Evolutionary conservation across 495 filamentous ascomycete genomes (phyloP).

Genomic region (Penicillium parvum): DNA sequence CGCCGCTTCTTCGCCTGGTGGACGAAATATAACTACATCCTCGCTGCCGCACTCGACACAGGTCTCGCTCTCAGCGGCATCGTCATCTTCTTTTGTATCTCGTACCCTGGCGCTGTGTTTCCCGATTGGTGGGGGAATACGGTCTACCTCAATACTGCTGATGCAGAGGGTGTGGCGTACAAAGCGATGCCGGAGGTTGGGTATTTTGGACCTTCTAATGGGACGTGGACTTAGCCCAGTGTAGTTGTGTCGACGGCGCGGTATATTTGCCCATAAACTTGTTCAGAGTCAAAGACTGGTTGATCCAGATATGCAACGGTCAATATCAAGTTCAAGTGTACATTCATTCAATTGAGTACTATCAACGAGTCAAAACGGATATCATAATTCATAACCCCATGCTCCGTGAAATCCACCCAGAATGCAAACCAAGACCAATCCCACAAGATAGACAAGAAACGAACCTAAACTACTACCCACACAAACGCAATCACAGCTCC

Average conservation of each 20-base stretch:
- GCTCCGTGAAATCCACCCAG: conserved; percentile 25
- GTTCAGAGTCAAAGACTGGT: not conserved
- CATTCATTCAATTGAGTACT: conserved; percentile 14
- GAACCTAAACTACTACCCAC: conserved; percentile 6
- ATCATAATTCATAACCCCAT: conserved; percentile 32
- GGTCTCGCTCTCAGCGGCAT: conserved; percentile 32
- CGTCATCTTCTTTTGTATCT: conserved; percentile 33
- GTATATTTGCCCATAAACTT: too few relatives aligned
- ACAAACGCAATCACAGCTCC: too few relatives aligned
- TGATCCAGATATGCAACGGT: not conserved
- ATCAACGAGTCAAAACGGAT: conserved; percentile 23
- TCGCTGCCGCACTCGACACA: conserved; percentile 31
- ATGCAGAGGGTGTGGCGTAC: conserved; percentile 39
- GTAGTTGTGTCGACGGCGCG: too few relatives aligned
- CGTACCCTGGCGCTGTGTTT: conserved; percentile 33
- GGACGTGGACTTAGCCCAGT: conserved; percentile 31
- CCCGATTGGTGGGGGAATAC: conserved; percentile 40
- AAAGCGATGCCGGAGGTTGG: conserved; percentile 38
- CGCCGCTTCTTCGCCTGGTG: conserved; percentile 40
- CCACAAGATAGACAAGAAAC: conserved; percentile 15
- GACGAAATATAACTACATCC: conserved; percentile 32
- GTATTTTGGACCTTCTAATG: conserved; percentile 43
- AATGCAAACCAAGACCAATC: conserved; percentile 21
- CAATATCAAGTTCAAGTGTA: conserved; percentile 7
- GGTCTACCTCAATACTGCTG: conserved; percentile 45